Percentiles rank a stretch among this genome's conserved stretches.
phyloP scores from a whole-genome alignment of 129 eudicot species.

The Dittrichia graveolens region DNA sequence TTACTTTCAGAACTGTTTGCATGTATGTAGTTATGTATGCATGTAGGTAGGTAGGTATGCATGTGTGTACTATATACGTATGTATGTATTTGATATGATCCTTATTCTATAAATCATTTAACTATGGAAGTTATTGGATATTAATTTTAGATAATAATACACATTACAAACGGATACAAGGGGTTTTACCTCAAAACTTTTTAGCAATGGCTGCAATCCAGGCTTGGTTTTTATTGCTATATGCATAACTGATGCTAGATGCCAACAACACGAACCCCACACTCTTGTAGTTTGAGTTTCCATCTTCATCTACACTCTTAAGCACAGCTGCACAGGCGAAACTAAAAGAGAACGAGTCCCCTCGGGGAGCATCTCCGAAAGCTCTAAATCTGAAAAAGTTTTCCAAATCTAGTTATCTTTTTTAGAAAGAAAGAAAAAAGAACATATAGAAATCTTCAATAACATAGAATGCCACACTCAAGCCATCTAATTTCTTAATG shows the following conservation, averaged over 20 bases:
- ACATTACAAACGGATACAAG: not conserved
- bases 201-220: constrained; percentile 80
- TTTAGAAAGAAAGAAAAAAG: too few relatives aligned
- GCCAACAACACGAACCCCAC: constrained; percentile 74
- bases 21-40: not conserved
- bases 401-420: not conserved
- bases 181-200: constrained; percentile 56
- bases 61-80: too few relatives aligned
- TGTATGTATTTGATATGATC: too few relatives aligned
- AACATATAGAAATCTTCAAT: too few relatives aligned
- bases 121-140: too few relatives aligned
- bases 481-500: too few relatives aligned
- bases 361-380: constrained; percentile 67
- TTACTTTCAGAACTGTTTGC: not conserved
- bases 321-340: constrained; percentile 68
- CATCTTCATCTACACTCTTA: constrained; percentile 13
- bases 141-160: too few relatives aligned
- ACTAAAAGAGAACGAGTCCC: constrained; percentile 72
- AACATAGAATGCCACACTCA: too few relatives aligned
- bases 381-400: constrained; percentile 51
- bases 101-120: too few relatives aligned
- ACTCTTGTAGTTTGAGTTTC: constrained; percentile 25
- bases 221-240: constrained; percentile 64
- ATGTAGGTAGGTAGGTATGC: too few relatives aligned
- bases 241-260: constrained; percentile 69